Percentiles rank a stretch among this genome's conserved stretches.
Evolutionary conservation across 1,139 yeast genomes (phyloP).

Genomic region (Cylindricascospora bacillispora): DNA sequence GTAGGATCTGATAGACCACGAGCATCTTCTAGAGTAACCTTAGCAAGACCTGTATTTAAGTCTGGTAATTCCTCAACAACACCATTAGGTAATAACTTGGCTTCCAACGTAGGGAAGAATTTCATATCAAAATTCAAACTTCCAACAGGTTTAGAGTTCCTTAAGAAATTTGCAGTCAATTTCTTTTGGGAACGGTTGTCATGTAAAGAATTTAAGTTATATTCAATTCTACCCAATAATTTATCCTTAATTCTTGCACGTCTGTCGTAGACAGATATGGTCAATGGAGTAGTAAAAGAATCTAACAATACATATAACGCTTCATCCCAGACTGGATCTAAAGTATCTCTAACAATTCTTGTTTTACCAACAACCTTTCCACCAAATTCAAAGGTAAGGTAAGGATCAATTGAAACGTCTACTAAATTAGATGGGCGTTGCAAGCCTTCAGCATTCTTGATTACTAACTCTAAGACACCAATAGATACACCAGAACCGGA

Average conservation of each 20-base stretch:
- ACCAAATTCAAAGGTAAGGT: slow-evolving; percentile 53
- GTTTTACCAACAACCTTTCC: slow-evolving; percentile 51
- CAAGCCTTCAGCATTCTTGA: slow-evolving; percentile 53
- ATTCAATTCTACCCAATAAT: slow-evolving; percentile 60
- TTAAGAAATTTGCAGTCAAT: slow-evolving; percentile 43
- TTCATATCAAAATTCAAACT: slow-evolving; percentile 53
- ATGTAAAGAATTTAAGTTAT: slow-evolving; percentile 55
- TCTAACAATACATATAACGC: slow-evolving; percentile 54
- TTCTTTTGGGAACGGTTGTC: slow-evolving; percentile 41
- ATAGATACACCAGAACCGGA: slow-evolving; percentile 79
- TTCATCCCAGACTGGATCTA: slow-evolving; percentile 73
- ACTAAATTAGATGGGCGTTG: slow-evolving; percentile 48
- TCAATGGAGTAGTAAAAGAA: slow-evolving; percentile 67
- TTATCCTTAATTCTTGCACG: slow-evolving; percentile 73
- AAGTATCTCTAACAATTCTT: slow-evolving; percentile 47
- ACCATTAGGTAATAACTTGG: slow-evolving; percentile 69
- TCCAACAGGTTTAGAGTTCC: slow-evolving; percentile 77
- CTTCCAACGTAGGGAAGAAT: slow-evolving; percentile 68
- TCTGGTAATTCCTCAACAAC: slow-evolving; percentile 81
- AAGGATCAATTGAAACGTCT: slow-evolving; percentile 82
- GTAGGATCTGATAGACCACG: slow-evolving; percentile 17
- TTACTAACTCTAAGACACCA: slow-evolving; percentile 66
- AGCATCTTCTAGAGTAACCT: slow-evolving; percentile 27
- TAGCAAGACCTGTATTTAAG: slow-evolving; percentile 78
- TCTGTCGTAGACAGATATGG: slow-evolving; percentile 55